Base-by-base conservation (phyloP, 129 eudicot genomes). In the Ambrosia trifida region DNA sequence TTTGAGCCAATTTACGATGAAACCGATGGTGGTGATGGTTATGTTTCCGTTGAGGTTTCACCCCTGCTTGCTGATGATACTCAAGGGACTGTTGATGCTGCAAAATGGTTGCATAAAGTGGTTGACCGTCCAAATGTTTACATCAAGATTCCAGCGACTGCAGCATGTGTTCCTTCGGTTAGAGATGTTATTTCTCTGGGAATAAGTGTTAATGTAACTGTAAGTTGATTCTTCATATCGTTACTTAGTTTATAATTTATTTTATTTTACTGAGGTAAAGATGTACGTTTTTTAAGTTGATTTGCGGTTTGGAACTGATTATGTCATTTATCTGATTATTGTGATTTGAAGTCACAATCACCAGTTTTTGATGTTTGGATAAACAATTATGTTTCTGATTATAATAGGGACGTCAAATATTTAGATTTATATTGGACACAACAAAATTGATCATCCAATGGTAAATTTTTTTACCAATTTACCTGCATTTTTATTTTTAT, bases 11-110 rank as follows among this genome's bases (percentile, higher is more conserved):
- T 94, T 12, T 94, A 94, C 58, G 93, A 94, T 82, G 74, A 89
- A 78, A 87, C 98, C 28, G 87, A 89, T 77, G 98, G 81, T 8
- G 97, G 62, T 12, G 98, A 94, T 79, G 98, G 98, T 74, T 94
- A 94, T 74, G 98, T 94, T 35, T 94, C 98, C 32, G 98, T 94
- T 76, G 98, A 94, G 83, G 98, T 94, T 75, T 94, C 98, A 74
- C 98, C 98, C 7, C 78, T 78, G 66, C 90, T 94, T 69, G 98
- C 98, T 73, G 95, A 94, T 80, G 96, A 94, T 72, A 94, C 98
- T 40, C 76, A 82, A 38, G 95, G 96, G 47, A 89, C 98, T 3
- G 84, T 94, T 30, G 91, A 94, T 64, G 95, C 95, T 78, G 98
- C 97, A 68, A 94, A 94, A 80, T 90, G 87, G 93, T 90, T 94